A percentile compares a stretch with the other conserved stretches of the same genome.
These are phyloP conservation scores for Naganishia vishniacii DNA, from an alignment of 768 basidiomycete genomes.

Conservation along the genomic window DNA sequence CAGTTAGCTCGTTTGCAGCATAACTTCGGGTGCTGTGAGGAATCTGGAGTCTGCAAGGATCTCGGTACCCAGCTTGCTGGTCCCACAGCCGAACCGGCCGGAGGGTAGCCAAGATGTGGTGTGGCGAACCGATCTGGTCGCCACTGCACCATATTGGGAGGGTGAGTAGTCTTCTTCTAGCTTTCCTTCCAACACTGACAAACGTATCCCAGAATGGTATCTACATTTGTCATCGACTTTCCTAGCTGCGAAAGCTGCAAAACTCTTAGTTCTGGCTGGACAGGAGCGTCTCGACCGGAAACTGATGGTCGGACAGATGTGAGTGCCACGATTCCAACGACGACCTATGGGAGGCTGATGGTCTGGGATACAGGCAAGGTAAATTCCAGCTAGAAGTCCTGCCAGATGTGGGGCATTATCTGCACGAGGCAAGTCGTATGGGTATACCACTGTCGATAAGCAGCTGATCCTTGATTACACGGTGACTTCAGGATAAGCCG, in stretches of 20 bases:
- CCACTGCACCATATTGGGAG: slow-evolving; percentile 83
- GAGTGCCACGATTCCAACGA: slow-evolving; percentile 48
- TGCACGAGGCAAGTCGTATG: slow-evolving; percentile 71
- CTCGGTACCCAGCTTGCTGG: slow-evolving; percentile 75
- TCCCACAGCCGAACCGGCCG: slow-evolving; percentile 46
- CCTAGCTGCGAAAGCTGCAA: slow-evolving; percentile 68
- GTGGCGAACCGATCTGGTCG: slow-evolving; percentile 79
- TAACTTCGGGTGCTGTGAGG: slow-evolving; percentile 73
- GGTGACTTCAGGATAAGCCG: slow-evolving; percentile 68
- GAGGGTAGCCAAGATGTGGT: slow-evolving; percentile 52
- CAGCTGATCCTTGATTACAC: neutral
- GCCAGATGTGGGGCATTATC: slow-evolving; percentile 79
- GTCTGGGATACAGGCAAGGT: slow-evolving; percentile 48
- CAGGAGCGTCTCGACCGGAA: slow-evolving; percentile 86
- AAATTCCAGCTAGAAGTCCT: slow-evolving; percentile 93
- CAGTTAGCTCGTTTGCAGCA: slow-evolving; percentile 52
- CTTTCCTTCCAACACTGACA: slow-evolving; percentile 35
- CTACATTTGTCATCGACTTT: slow-evolving; percentile 72
- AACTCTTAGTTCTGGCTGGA: slow-evolving; percentile 83
- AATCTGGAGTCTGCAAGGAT: slow-evolving; percentile 76
- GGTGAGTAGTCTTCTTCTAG: slow-evolving; percentile 52
- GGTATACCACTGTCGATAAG: neutral
- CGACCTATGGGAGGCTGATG: neutral
- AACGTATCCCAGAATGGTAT: slow-evolving; percentile 71
- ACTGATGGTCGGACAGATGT: slow-evolving; percentile 95